Conservation (phyloP, 2,329 filamentous ascomycete genomes). For the Verticillium isaacii region DNA sequence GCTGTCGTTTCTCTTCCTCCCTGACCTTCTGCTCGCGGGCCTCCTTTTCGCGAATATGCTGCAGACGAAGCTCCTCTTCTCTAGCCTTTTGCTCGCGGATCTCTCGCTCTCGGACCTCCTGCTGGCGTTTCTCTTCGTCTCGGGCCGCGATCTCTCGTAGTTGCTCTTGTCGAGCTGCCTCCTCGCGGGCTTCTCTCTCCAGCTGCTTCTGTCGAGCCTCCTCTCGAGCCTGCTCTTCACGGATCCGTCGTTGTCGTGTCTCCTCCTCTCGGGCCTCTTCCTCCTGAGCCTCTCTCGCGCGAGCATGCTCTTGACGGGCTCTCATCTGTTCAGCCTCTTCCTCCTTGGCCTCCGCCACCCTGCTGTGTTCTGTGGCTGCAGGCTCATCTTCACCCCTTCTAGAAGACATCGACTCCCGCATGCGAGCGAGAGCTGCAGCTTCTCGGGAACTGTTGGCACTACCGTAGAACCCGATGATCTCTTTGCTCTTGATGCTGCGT, state of each 20-base stretch:
- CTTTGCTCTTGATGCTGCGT: slow-evolving; percentile 40
- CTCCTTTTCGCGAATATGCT: background rate
- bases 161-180: background rate
- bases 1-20: background rate
- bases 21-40: background rate
- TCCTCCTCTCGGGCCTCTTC: background rate
- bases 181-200: background rate
- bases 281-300: background rate
- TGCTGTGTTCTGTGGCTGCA: background rate
- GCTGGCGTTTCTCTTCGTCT: background rate
- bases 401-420: background rate
- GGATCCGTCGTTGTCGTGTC: background rate
- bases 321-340: background rate
- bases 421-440: background rate
- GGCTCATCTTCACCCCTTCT: background rate
- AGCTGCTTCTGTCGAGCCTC: background rate
- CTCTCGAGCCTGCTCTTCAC: background rate
- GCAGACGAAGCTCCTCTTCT: background rate
- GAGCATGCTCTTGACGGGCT: background rate
- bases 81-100: background rate
- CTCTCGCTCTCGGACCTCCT: background rate
- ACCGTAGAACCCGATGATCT: slow-evolving; percentile 36
- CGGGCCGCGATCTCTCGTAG: background rate
- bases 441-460: background rate
- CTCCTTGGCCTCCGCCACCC: background rate